A percentile compares a stretch with the other conserved stretches of the same genome.
Evolutionary conservation across 768 basidiomycete genomes (phyloP).

Genomic region (Auricularia sp.): DNA sequence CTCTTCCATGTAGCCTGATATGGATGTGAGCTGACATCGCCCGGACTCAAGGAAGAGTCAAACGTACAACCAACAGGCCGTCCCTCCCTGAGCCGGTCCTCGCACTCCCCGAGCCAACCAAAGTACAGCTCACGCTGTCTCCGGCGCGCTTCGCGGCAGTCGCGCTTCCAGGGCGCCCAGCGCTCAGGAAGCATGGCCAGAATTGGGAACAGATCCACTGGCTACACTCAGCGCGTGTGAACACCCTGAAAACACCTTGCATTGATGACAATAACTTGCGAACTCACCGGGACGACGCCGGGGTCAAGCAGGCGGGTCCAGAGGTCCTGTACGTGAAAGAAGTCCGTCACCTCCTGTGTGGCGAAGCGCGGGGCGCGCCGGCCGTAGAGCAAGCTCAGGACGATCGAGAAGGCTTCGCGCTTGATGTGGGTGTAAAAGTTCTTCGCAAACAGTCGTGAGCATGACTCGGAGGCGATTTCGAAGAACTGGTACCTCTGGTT

Average conservation of each 20-base stretch:
- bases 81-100: conserved; percentile 18
- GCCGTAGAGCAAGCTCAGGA: conserved; percentile 23
- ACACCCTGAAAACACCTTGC: too few species aligned
- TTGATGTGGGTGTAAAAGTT: conserved; percentile 21
- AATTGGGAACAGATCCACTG: conserved; percentile 26
- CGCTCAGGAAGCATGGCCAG: conserved; percentile 25
- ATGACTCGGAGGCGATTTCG: not conserved
- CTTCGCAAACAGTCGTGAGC: conserved; percentile 8
- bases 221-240: conserved; percentile 3
- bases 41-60: not conserved
- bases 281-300: conserved; percentile 21
- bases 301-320: conserved; percentile 21
- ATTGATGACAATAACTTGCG: not conserved
- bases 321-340: conserved; percentile 19
- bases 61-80: conserved; percentile 15
- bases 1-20: conserved; percentile 21
- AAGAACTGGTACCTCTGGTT: conserved; percentile 16
- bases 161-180: conserved; percentile 26
- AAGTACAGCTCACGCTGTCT: conserved; percentile 23
- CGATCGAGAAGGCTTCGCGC: conserved; percentile 23
- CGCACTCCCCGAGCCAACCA: conserved; percentile 19
- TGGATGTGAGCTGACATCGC: too few species aligned
- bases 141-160: conserved; percentile 13
- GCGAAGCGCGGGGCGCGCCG: conserved; percentile 22
- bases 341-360: conserved; percentile 18